Base-by-base conservation (phyloP, 164 flowering plant species). In the Vitis rotundifolia region DNA sequence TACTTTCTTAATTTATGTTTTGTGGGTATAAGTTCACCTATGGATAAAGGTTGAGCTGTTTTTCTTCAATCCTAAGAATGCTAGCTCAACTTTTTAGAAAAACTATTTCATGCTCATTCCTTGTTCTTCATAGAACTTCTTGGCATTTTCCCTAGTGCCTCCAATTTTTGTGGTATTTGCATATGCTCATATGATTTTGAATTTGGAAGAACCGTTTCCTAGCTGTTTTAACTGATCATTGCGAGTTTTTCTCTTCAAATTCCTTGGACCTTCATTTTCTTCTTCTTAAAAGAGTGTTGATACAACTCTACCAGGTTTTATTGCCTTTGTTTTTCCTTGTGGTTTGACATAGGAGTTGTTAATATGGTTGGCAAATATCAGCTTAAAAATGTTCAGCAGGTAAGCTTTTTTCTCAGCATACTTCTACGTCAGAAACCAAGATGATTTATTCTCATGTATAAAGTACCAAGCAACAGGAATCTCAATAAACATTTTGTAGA, bases 371-470 rank as follows among this genome's bases (percentile, higher is more conserved):
- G 83, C 9, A 78, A 56, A 69, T 37, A 51, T 57, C 55, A 75
- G 61, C 49, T 80, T 4, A 85, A 82, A 66, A 76, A 68, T 70
- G 81, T 82, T 70, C 80, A 67, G 58, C 88, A 82, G 79, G 86
- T 82, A 68, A 49, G 53, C 48, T 61, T 5, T 13, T 31, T 61
- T 13, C 44, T 9, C 44, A 13, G 1, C 0, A 22, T 59, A 5
- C 61, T 10, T 8, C 11, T 28, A 59, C 12, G 1, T 59, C 37
- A 26, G 11, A 13, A 59, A 59, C 11, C 15, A 53, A n/a, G n/a
- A 53, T 13, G 15, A 53, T 53, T 13, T 3, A 53, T 53, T 1
- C n/a, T 53, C n/a, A 53, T 11, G 56, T 13, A 13, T 53, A 53
- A 53, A 13, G n/a, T 53, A 9, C 52, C 60, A 16, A 14, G 18